Percentiles rank a stretch among this genome's conserved stretches.
Evolutionary conservation across 495 filamentous ascomycete genomes (phyloP).

Genomic region (Penicilliopsis zonata): DNA sequence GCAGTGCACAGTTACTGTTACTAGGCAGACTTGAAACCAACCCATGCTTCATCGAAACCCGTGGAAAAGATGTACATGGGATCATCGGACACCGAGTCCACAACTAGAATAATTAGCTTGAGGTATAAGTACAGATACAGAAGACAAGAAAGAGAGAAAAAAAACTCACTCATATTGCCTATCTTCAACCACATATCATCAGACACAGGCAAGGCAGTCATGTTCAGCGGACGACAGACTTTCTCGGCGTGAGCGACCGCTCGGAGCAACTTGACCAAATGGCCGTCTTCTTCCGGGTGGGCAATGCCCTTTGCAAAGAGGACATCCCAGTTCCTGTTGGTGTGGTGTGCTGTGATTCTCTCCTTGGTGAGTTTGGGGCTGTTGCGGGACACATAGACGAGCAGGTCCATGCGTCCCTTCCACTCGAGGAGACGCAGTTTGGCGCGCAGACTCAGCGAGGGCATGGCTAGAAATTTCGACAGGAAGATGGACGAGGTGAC

Average conservation of each 20-base stretch:
- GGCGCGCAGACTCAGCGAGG: slow-evolving; percentile 15
- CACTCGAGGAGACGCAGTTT: slow-evolving; percentile 61
- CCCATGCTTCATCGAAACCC: slow-evolving; percentile 28
- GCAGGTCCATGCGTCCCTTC: slow-evolving; percentile 59
- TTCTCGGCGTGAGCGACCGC: slow-evolving; percentile 48
- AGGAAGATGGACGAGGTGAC: slow-evolving; percentile 54
- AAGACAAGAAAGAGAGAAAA: not conserved
- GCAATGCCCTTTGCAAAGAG: slow-evolving; percentile 42
- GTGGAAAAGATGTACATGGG: slow-evolving; percentile 21
- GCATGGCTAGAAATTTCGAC: slow-evolving; percentile 32
- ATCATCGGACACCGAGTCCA: slow-evolving; percentile 19
- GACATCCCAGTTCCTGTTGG: slow-evolving; percentile 33
- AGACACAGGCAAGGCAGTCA: slow-evolving; percentile 40
- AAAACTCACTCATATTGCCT: slow-evolving; percentile 31
- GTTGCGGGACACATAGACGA: slow-evolving; percentile 52
- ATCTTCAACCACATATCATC: slow-evolving; percentile 62
- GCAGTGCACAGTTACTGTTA: too few relatives aligned
- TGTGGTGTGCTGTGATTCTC: slow-evolving; percentile 40
- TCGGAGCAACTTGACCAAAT: slow-evolving; percentile 60
- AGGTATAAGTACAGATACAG: not conserved
- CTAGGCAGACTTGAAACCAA: too few relatives aligned
- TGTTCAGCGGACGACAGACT: slow-evolving; percentile 30
- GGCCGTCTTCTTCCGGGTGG: slow-evolving; percentile 60
- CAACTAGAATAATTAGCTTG: slow-evolving; percentile 5
- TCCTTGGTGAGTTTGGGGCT: slow-evolving; percentile 41